Evolutionary conservation across 371 early-diverging fungal species (phyloP), one percentile per base, ranked within the genome.

Genomic region (Mucor racemosus): DNA sequence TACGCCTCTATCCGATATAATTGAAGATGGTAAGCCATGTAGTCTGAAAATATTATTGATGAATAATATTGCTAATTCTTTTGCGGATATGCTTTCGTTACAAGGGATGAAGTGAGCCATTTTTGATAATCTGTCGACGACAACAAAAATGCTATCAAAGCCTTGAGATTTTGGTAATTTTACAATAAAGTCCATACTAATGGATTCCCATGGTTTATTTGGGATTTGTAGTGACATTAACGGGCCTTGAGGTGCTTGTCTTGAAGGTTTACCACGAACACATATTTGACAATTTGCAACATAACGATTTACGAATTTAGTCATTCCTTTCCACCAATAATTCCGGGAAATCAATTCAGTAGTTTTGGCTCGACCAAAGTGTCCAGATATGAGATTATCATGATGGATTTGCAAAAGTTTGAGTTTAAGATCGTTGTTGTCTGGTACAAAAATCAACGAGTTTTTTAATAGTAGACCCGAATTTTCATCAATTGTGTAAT

Each of bases 171-270:
- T 55, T 0, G 81, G 87, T 19, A 87, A 69, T 7, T 73, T 75
- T 0, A 71, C 72, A 11, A 87, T 80, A 36, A 88, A 88, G 55
- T 88, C 86, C 36, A 86, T 68, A 0, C 79, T 64, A 31, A 84
- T 75, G 8, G 77, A 77, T 4, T 69, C 46, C 85, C 84, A 86
- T 5, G 73, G 82, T 1, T 19, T n/a, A 0, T 71, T 69, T 0
- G 87, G 73, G 7, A 84, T 64, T 5, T 59, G 67, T 3, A 86
- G 71, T 1, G 82, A 78, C 19, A 78, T 58, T 8, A 86, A 73
- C 5, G 76, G 72, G 4, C 78, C 75, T 15, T 65, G 63, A 7
- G 78, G 76, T n/a, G 50, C 34, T 21, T 80, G 66, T 0, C 55
- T 19, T 0, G 60, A 53, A 0, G 62, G 50, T 58, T 84, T 84